Conservation (phyloP, 805 yeast genomes). For the Grigorovia yakushimaensis region DNA sequence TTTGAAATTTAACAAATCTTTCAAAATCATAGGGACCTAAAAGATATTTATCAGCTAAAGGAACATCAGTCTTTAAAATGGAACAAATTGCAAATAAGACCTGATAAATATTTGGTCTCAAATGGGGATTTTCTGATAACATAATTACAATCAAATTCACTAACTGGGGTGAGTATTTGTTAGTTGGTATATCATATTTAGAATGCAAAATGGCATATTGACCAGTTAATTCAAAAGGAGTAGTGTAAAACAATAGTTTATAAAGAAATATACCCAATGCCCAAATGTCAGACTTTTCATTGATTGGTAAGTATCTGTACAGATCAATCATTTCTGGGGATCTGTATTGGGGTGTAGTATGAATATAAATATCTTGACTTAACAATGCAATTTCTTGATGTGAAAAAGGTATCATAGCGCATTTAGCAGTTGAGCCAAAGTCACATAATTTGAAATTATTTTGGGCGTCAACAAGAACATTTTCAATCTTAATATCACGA, state of each 20-base stretch:
- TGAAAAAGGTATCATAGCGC: constrained; percentile 48
- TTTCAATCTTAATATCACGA: constrained; percentile 90
- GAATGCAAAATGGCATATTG: constrained; percentile 84
- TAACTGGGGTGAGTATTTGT: constrained; percentile 60
- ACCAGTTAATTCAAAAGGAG: constrained; percentile 83
- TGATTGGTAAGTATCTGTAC: constrained; percentile 71
- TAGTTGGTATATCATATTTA: constrained; percentile 68
- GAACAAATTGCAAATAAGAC: constrained; percentile 55
- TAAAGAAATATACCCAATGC: constrained; percentile 88
- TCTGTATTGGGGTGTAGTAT: constrained; percentile 93
- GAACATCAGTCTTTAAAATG: constrained; percentile 46
- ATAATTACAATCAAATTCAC: constrained; percentile 67
- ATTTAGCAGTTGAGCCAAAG: constrained; percentile 72
- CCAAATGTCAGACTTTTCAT: constrained; percentile 93
- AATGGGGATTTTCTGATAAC: constrained; percentile 72
- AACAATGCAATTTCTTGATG: constrained; percentile 69
- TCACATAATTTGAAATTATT: constrained; percentile 79
- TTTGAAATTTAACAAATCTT: constrained; percentile 44
- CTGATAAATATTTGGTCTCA: constrained; percentile 83
- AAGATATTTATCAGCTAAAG: constrained; percentile 35
- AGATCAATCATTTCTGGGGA: constrained; percentile 95
- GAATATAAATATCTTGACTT: constrained; percentile 75
- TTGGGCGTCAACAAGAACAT: constrained; percentile 67
- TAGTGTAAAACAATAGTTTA: constrained; percentile 83
- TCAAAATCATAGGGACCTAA: constrained; percentile 49